Base-by-base conservation (phyloP, 345 rosid genomes). In the Citrus medica region DNA sequence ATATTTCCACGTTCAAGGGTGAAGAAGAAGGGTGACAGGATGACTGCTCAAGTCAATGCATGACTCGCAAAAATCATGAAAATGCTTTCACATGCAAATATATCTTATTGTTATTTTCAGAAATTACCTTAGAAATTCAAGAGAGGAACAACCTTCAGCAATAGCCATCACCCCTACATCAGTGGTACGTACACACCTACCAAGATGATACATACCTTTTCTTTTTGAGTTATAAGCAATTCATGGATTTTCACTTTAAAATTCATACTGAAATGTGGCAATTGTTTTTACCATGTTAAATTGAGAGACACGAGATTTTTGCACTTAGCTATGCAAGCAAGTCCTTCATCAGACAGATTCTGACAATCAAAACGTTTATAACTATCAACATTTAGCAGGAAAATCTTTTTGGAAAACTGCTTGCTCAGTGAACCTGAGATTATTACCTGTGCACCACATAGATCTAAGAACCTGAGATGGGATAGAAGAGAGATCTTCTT, bases 391-490 rank as follows among this genome's bases (percentile, higher is more conserved):
- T 70, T 62, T n/a, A 63, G 69, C 22, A 71, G 27, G 33, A 71
- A 80, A 38, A 37, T 3, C 51, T 46, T 77, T 38, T 17, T 9
- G 16, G 27, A 53, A 21, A 51, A 59, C 24, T 61, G 27, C 75
- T 22, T 60, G 67, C 69, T 79, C 30, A 74, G 76, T 63, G 69
- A 64, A 68, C 48, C 58, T 75, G 75, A 79, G 69, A 19, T n/a
- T 81, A 69, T 64, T 82, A 95, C 98, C 97, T 93, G 99, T 32
- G 96, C 95, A 40, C 99, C 99, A 71, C 99, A 95, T 71, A 95
- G 86, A 84, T 95, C 99, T 78, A 95, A 83, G 90, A 89, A 90
- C 79, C 82, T 87, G 79, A 91, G 80, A 55, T 80, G 82, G 71
- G 87, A 71, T 69, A 95, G 75, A 85, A 86, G 83, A 65, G 91